Conservation (phyloP, 2,329 filamentous ascomycete genomes). For the Talaromyces albobiverticillius region DNA sequence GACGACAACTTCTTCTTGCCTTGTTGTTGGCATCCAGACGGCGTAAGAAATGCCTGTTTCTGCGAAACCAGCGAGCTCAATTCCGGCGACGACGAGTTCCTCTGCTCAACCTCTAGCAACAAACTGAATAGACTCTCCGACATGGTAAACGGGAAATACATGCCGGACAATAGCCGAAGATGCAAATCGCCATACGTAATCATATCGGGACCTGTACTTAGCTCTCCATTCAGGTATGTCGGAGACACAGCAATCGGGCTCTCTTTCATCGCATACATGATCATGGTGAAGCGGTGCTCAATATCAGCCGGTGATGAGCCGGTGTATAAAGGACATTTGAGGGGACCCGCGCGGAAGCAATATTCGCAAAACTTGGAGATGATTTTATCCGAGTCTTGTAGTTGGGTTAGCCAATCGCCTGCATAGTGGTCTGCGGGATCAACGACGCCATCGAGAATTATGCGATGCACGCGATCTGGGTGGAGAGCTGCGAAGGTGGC, state of each 20-base stretch:
- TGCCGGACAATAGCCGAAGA: slow-evolving; percentile 1
- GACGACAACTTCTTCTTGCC: background rate
- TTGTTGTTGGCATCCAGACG: slow-evolving; percentile 5
- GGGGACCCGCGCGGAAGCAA: background rate
- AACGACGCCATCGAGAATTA: slow-evolving; percentile 18
- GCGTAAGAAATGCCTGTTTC: slow-evolving; percentile 2
- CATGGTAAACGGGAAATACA: slow-evolving; percentile 7
- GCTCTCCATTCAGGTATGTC: background rate
- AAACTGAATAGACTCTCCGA: slow-evolving; percentile 2
- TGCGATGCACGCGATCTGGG: slow-evolving; percentile 23
- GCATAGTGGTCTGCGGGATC: slow-evolving; percentile 12
- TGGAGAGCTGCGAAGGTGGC: slow-evolving; percentile 38
- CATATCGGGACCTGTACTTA: slow-evolving; percentile 1
- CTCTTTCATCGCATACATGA: slow-evolving; percentile 1
- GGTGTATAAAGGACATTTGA: slow-evolving; percentile 5
- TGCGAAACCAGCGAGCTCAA: background rate
- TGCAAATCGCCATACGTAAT: slow-evolving; percentile 4
- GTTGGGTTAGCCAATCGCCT: slow-evolving; percentile 3
- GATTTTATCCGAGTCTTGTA: slow-evolving; percentile 8
- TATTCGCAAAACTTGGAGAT: slow-evolving; percentile 1
- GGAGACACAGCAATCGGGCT: slow-evolving; percentile 3
- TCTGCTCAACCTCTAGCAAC: background rate
- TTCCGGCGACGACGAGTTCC: slow-evolving; percentile 1
- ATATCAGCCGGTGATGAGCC: slow-evolving; percentile 3
- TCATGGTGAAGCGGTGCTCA: background rate